These are phyloP conservation scores for Digitaria exilis DNA, from an alignment of 202 grass and related monocot species.

Conservation along the genomic window DNA sequence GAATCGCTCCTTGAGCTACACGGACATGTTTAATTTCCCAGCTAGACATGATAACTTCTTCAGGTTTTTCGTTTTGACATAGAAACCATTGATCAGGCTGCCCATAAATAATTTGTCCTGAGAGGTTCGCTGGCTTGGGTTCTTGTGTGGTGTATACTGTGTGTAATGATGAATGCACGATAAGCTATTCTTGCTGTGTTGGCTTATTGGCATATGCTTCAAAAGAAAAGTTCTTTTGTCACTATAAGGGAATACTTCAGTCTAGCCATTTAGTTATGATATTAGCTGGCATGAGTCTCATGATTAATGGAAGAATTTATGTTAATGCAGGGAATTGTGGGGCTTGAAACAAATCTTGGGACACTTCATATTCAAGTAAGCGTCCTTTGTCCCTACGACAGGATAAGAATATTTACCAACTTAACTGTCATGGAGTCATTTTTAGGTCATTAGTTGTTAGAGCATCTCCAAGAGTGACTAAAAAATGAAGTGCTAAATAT, in stretches of 20 bases:
- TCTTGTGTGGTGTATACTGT: not conserved
- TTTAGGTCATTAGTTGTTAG: not conserved
- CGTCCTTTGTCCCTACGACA: constrained; percentile 19
- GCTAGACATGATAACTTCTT: not conserved
- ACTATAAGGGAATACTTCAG: not conserved
- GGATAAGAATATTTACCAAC: constrained; percentile 10
- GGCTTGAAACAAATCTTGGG: constrained; percentile 75
- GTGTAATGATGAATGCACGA: not conserved
- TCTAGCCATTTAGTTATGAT: not conserved
- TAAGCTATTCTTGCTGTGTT: constrained; percentile 24
- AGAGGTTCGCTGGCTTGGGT: not conserved
- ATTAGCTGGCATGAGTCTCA: constrained; percentile 1
- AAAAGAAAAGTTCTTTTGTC: not conserved
- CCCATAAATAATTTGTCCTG: not conserved
- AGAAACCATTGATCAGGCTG: not conserved
- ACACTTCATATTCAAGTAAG: constrained; percentile 82
- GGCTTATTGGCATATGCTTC: not conserved
- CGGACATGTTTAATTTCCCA: not conserved
- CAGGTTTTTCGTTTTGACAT: not conserved
- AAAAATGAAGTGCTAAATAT: no score
- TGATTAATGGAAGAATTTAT: constrained; percentile 11
- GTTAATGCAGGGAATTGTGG: constrained; percentile 71
- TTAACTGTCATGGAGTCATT: not conserved
- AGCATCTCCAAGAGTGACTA: no score
- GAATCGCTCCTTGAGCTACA: not conserved